Conservation (phyloP, 352 stramenopile species). For the Thraustochytrium striatum region DNA sequence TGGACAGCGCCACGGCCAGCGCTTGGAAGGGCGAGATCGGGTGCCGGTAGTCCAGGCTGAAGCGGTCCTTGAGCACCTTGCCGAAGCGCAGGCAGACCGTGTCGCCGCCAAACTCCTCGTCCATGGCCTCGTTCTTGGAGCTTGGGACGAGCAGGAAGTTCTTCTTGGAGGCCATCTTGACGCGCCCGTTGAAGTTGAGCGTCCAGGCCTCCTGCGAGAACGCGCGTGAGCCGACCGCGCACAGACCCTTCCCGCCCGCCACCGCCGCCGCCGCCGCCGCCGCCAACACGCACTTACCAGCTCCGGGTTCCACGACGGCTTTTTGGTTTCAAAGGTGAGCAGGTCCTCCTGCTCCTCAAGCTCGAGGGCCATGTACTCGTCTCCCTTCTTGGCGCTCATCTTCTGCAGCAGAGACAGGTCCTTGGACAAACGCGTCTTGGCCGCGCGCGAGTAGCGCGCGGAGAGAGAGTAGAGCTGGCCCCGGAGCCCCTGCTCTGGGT, state of each 20-base stretch:
- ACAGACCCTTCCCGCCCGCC: not conserved
- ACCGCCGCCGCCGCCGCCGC: not conserved
- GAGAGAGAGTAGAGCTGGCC: conserved; percentile 14
- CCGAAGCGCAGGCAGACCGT: conserved; percentile 73
- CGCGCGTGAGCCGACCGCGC: not conserved
- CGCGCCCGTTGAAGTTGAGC: conserved; percentile 70
- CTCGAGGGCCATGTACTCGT: conserved; percentile 64
- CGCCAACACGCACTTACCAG: conserved; percentile 53
- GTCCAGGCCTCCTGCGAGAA: conserved; percentile 65
- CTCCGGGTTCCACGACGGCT: conserved; percentile 76
- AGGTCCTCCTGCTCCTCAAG: conserved; percentile 72
- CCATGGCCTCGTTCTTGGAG: conserved; percentile 69
- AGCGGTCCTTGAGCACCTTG: conserved; percentile 74
- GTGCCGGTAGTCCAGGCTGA: conserved; percentile 77
- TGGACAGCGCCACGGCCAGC: conserved; percentile 73
- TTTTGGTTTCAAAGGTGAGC: conserved; percentile 76
- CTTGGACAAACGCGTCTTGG: not conserved
- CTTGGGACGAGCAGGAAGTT: conserved; percentile 72
- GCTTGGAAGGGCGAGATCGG: conserved; percentile 75
- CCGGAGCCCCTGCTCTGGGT: conserved; percentile 32
- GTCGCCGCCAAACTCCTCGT: conserved; percentile 54
- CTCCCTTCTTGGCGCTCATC: conserved; percentile 12
- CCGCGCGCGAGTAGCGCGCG: not conserved
- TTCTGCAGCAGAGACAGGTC: conserved; percentile 40
- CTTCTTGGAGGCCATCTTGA: conserved; percentile 70